phyloP scores from a whole-genome alignment of 208 protist genomes.

The Vickermania ingenoplastis region DNA sequence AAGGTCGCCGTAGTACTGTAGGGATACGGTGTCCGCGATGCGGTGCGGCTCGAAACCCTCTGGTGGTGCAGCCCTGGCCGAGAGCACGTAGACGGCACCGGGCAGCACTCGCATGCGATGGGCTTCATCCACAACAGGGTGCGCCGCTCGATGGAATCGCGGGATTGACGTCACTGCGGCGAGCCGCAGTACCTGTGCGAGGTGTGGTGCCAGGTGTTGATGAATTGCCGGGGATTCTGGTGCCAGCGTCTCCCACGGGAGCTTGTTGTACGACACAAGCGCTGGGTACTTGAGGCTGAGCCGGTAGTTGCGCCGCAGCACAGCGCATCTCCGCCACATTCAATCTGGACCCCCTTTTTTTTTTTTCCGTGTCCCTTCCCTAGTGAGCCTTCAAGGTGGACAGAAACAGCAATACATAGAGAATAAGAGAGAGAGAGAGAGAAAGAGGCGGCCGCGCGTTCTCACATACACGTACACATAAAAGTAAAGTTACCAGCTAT shows the following conservation, averaged over 20 bases:
- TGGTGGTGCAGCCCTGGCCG: slow-evolving; percentile 14
- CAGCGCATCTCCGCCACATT: slow-evolving; percentile 12
- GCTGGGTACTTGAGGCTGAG: slow-evolving; percentile 77
- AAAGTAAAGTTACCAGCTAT: too few relatives aligned
- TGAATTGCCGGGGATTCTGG: slow-evolving; percentile 65
- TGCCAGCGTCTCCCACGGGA: slow-evolving; percentile 78
- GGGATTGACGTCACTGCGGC: slow-evolving; percentile 47
- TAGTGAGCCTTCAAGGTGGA: neutral
- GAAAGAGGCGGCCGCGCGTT: too few relatives aligned
- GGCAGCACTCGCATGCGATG: slow-evolving; percentile 65
- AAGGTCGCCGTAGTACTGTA: slow-evolving; percentile 82
- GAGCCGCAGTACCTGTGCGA: slow-evolving; percentile 69
- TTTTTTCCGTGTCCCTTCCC: too few relatives aligned
- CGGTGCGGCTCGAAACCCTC: slow-evolving; percentile 34
- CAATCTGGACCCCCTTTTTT: too few relatives aligned
- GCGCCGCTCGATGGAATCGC: slow-evolving; percentile 23
- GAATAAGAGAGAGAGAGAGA: neutral
- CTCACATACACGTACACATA: too few relatives aligned
- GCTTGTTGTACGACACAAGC: slow-evolving; percentile 84
- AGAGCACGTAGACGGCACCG: slow-evolving; percentile 55
- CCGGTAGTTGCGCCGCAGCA: slow-evolving; percentile 40
- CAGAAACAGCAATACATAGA: neutral
- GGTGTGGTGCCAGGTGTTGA: slow-evolving; percentile 70
- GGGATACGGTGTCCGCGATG: slow-evolving; percentile 42
- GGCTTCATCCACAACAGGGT: slow-evolving; percentile 26